A percentile compares a stretch with the other conserved stretches of the same genome.
These are phyloP conservation scores for Gracilaria caudata DNA, from an alignment of 23 red algal species.

Conservation along the genomic window DNA sequence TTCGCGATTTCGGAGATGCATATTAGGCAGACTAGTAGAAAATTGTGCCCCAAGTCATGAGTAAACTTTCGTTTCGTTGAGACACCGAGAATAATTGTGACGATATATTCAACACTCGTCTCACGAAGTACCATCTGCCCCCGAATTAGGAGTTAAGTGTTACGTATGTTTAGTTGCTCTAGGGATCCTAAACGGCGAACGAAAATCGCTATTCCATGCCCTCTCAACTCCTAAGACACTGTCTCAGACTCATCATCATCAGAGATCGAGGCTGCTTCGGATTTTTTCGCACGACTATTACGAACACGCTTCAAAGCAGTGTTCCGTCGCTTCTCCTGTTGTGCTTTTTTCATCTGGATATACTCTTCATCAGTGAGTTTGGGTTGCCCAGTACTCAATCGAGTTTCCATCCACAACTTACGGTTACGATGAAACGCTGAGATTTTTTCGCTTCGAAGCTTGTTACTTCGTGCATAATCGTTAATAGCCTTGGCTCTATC, in stretches of 20 bases:
- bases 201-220: neutral
- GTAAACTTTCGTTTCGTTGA: neutral
- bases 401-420: constrained; percentile 70
- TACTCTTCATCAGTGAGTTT: constrained; percentile 53
- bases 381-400: constrained; percentile 38
- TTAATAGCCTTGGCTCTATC: constrained; percentile 76
- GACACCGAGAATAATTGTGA: neutral
- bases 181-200: too few relatives aligned
- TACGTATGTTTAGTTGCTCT: neutral
- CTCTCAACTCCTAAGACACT: neutral
- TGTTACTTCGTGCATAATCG: constrained; percentile 71
- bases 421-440: constrained; percentile 61
- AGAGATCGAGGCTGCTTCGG: neutral
- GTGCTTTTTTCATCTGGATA: constrained; percentile 43
- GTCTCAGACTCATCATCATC: neutral
- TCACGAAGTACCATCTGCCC: neutral
- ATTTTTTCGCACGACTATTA: neutral
- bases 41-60: neutral
- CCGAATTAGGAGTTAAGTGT: neutral
- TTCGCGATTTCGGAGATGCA: neutral
- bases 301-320: constrained; percentile 47
- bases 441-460: constrained; percentile 66
- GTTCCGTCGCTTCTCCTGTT: constrained; percentile 24
- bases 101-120: too few relatives aligned
- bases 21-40: neutral